Percentiles rank a stretch among this genome's conserved stretches.
These are phyloP conservation scores for Pichia scutulata DNA, from an alignment of 805 yeast genomes.

Conservation along the genomic window DNA sequence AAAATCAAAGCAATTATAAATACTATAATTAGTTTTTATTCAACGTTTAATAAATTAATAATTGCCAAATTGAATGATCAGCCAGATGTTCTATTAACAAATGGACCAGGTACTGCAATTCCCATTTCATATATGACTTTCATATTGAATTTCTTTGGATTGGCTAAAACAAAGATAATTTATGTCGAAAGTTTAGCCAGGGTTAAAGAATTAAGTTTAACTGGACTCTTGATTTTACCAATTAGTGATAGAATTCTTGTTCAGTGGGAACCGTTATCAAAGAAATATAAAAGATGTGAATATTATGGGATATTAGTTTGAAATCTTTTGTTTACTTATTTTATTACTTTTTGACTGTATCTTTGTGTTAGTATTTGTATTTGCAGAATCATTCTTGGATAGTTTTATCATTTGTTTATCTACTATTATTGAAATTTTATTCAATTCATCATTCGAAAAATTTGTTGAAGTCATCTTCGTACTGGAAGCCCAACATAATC, in stretches of 20 bases:
- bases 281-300: slow-evolving; percentile 51
- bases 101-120: slow-evolving; percentile 82
- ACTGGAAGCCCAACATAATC: slow-evolving; percentile 51
- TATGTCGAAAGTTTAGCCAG: slow-evolving; percentile 87
- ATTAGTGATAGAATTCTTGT: slow-evolving; percentile 74
- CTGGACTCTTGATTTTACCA: slow-evolving; percentile 66
- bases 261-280: slow-evolving; percentile 71
- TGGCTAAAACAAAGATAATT: slow-evolving; percentile 48
- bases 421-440: slow-evolving; percentile 43
- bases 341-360: background rate
- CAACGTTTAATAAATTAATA: slow-evolving; percentile 14
- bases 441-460: slow-evolving; percentile 34
- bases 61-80: background rate
- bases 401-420: slow-evolving; percentile 45
- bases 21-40: slow-evolving; percentile 27
- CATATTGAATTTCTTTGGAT: slow-evolving; percentile 39
- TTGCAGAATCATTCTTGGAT: slow-evolving; percentile 34
- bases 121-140: slow-evolving; percentile 57
- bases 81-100: slow-evolving; percentile 35
- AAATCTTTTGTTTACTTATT: background rate
- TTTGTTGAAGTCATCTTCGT: slow-evolving; percentile 30
- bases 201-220: slow-evolving; percentile 63
- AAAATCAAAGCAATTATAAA: slow-evolving; percentile 24
- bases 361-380: background rate
- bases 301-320: slow-evolving; percentile 71